Evolutionary conservation across 768 basidiomycete genomes (phyloP).

Genomic region (Cystobasidium tubakii): DNA sequence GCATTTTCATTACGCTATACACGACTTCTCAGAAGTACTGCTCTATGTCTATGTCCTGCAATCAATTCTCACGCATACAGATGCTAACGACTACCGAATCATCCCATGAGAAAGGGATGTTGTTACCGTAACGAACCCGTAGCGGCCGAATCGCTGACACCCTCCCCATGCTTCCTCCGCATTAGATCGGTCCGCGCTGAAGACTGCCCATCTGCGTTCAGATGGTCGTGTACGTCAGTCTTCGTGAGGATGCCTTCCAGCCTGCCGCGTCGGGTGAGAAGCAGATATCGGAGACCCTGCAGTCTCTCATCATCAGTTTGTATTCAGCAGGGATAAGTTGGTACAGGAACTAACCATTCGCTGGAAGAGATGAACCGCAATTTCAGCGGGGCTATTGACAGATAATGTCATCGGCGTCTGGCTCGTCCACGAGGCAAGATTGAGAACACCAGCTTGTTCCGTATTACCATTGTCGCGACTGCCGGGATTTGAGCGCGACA

Average conservation of each 20-base stretch:
- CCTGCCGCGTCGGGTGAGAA: constrained; percentile 12
- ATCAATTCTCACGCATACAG: neutral
- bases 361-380: constrained; percentile 46
- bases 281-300: constrained; percentile 19
- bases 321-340: neutral
- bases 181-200: constrained; percentile 21
- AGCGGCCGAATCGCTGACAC: neutral
- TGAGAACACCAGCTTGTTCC: constrained; percentile 20
- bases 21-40: neutral
- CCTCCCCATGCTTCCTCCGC: neutral
- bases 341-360: constrained; percentile 21
- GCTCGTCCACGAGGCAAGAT: constrained; percentile 41
- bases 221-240: constrained; percentile 15
- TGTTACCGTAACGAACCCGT: neutral
- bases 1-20: neutral
- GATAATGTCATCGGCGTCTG: constrained; percentile 41
- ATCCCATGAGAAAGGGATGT: too few relatives aligned
- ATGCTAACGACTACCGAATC: neutral
- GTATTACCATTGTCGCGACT: neutral
- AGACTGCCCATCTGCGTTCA: constrained; percentile 7
- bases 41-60: neutral
- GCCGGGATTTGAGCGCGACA: neutral
- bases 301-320: neutral
- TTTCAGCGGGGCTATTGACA: constrained; percentile 42
- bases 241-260: constrained; percentile 16